Evolutionary conservation across 2,329 filamentous ascomycete species (phyloP).

Genomic region (Pezizomycotina sp.): DNA sequence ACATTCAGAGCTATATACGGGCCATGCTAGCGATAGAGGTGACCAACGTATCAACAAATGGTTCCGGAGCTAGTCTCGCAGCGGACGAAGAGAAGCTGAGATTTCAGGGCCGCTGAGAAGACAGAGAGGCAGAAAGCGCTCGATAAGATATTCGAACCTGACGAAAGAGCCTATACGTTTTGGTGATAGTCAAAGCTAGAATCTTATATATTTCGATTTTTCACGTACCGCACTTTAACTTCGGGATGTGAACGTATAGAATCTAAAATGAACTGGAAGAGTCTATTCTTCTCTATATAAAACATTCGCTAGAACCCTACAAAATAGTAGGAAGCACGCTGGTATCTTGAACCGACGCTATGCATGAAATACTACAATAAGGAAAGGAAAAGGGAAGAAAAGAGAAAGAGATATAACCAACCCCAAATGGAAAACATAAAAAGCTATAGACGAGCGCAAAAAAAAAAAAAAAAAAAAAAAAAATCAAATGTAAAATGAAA

Average conservation of each 20-base stretch:
- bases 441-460: not conserved
- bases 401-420: no score
- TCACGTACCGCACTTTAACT: no score
- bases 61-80: slow-evolving; percentile 9
- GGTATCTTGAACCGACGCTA: no score
- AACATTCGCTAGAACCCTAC: no score
- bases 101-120: slow-evolving; percentile 6
- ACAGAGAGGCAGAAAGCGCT: slow-evolving; percentile 13
- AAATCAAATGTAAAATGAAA: slow-evolving; percentile 2
- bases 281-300: no score
- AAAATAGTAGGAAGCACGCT: no score
- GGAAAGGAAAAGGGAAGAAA: no score
- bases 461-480: slow-evolving; percentile 1
- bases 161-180: slow-evolving; percentile 9
- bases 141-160: slow-evolving; percentile 12
- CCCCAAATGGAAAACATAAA: no score
- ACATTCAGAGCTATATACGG: slow-evolving; percentile 15
- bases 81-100: slow-evolving; percentile 7
- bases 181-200: not conserved
- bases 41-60: slow-evolving; percentile 10
- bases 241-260: no score
- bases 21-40: slow-evolving; percentile 4
- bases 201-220: no score
- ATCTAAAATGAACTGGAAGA: no score
- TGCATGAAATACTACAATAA: no score